phyloP scores from a whole-genome alignment of 164 flowering plant species.

The Protea cynaroides region DNA sequence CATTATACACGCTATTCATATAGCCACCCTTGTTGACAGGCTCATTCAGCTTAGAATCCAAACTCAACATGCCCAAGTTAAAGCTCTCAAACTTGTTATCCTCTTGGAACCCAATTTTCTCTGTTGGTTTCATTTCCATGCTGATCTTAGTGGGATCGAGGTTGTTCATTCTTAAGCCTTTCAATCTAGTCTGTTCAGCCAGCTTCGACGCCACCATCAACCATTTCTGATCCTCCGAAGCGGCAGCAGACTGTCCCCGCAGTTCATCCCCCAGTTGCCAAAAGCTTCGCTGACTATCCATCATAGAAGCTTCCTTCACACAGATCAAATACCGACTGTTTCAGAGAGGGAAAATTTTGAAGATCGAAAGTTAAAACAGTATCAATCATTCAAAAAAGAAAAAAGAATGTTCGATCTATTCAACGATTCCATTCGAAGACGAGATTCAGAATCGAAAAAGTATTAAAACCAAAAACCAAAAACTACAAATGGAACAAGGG shows the following conservation, averaged over 20 bases:
- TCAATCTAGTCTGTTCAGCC: neutral
- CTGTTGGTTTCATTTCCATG: neutral
- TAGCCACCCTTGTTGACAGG: neutral
- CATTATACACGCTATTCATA: neutral
- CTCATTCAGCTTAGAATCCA: neutral
- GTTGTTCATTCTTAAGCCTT: neutral
- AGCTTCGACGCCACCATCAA: neutral
- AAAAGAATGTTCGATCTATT: no score
- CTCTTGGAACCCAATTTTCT: neutral
- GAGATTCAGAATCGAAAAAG: no score
- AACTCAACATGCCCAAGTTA: neutral
- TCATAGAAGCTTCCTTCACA: neutral
- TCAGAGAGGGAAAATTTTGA: no score
- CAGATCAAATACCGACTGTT: no score
- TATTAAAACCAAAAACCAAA: no score
- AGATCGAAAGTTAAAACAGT: no score
- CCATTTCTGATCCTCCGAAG: constrained; percentile 2
- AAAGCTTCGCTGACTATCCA: neutral
- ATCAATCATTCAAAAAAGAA: no score
- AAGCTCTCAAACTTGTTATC: neutral
- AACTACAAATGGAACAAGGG: no score
- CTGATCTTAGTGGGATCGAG: neutral
- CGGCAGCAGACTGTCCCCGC: neutral
- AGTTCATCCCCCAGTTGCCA: constrained; percentile 2
- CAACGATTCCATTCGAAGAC: no score